phyloP scores from a whole-genome alignment of 805 yeast species.

The Monosporozyma servazzii region DNA sequence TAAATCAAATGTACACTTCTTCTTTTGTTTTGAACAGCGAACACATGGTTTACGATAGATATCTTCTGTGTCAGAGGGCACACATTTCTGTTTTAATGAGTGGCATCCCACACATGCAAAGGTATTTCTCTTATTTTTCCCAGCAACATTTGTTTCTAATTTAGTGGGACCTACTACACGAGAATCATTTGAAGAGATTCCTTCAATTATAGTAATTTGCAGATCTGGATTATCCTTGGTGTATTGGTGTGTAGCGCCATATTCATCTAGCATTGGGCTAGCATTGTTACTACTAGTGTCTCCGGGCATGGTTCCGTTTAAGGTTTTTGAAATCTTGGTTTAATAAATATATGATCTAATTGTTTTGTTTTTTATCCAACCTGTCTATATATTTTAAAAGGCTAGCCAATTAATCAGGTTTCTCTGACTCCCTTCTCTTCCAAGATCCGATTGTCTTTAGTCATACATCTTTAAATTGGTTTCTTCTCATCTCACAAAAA shows the following conservation, averaged over 20 bases:
- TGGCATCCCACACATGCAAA: slow-evolving; percentile 48
- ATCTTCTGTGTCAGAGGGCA: slow-evolving; percentile 42
- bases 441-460: neutral
- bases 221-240: neutral
- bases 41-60: slow-evolving; percentile 60
- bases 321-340: neutral
- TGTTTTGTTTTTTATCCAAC: no score
- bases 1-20: slow-evolving; percentile 58
- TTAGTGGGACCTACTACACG: slow-evolving; percentile 16
- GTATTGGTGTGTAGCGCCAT: neutral
- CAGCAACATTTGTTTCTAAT: slow-evolving; percentile 15
- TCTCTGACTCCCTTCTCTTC: neutral
- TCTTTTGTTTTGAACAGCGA: slow-evolving; percentile 57
- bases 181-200: slow-evolving; percentile 19
- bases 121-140: slow-evolving; percentile 26
- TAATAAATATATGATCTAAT: neutral
- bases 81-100: slow-evolving; percentile 72
- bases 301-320: neutral
- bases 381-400: no score
- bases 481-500: neutral
- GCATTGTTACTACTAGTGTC: neutral
- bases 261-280: neutral
- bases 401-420: no score
- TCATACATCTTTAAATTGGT: neutral
- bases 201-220: slow-evolving; percentile 11